Evolutionary conservation across 1,284 basidiomycete species (phyloP).

Genomic region (Trametes polyzona): DNA sequence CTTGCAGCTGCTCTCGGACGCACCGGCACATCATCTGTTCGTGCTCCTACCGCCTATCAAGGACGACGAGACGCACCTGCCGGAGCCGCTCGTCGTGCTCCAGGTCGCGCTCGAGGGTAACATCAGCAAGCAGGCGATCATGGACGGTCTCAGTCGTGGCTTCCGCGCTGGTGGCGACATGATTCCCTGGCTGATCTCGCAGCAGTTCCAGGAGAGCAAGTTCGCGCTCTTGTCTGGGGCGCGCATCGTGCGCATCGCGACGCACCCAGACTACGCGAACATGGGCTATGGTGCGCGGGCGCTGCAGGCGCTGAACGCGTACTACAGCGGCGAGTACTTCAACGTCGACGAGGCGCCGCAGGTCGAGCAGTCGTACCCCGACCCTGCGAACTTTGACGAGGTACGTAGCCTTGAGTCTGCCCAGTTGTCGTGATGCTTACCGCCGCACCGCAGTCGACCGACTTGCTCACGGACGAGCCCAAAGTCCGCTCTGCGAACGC

Average conservation of each 20-base stretch:
- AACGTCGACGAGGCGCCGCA: constrained; percentile 78
- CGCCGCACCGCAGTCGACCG: constrained; percentile 39
- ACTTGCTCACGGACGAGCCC: constrained; percentile 76
- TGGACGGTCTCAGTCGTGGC: constrained; percentile 85
- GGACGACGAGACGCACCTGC: constrained; percentile 84
- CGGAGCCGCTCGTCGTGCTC: constrained; percentile 93
- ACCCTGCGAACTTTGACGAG: constrained; percentile 61
- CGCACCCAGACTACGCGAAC: constrained; percentile 94
- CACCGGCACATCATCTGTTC: constrained; percentile 96
- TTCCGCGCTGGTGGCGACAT: constrained; percentile 91
- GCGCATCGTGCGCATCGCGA: constrained; percentile 91
- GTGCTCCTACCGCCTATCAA: constrained; percentile 92
- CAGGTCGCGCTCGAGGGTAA: constrained; percentile 97
- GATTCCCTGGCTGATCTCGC: constrained; percentile 96
- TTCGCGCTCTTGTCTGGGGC: constrained; percentile 94
- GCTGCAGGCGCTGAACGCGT: constrained; percentile 84
- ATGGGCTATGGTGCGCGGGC: constrained; percentile 99
- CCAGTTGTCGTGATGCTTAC: not conserved
- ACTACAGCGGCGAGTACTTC: constrained; percentile 93
- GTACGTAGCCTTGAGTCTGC: constrained; percentile 42
- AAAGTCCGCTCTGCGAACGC: constrained; percentile 73
- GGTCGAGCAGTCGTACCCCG: constrained; percentile 63
- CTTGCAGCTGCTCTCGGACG: constrained; percentile 94
- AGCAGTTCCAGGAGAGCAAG: constrained; percentile 96
- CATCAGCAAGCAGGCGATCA: constrained; percentile 85